Conservation (phyloP, 2,329 filamentous ascomycete genomes). For the Scortechinia acanthostroma region DNA sequence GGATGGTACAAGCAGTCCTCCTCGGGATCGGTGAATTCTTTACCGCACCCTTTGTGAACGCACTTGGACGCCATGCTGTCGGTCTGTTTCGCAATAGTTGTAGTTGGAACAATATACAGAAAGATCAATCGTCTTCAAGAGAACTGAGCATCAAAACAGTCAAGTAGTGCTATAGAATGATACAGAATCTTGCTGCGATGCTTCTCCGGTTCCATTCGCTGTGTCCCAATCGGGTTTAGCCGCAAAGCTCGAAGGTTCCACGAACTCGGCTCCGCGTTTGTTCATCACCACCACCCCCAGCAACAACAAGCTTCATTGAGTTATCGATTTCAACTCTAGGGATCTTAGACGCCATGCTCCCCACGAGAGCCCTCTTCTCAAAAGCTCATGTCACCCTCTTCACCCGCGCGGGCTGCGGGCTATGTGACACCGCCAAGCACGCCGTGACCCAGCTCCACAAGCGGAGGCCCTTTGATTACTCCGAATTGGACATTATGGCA, state of each 20-base stretch:
- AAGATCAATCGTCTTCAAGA: too few species aligned
- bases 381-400: conserved; percentile 66
- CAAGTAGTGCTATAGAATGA: too few species aligned
- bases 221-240: background rate
- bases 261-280: background rate
- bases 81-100: too few species aligned
- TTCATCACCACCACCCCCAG: background rate
- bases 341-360: conserved; percentile 35
- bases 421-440: conserved; percentile 63
- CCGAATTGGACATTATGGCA: conserved; percentile 56
- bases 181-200: too few species aligned
- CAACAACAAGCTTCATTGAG: too few species aligned
- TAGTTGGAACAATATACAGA: too few species aligned
- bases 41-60: conserved; percentile 92
- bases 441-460: conserved; percentile 66
- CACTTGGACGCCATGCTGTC: conserved; percentile 75
- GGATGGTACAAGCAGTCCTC: conserved; percentile 89
- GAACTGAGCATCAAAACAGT: too few species aligned
- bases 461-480: conserved; percentile 57
- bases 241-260: conserved; percentile 1
- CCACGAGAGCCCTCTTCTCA: conserved; percentile 38
- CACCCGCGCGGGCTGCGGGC: conserved; percentile 63
- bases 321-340: too few species aligned
- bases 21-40: conserved; percentile 72
- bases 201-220: background rate